phyloP scores from a whole-genome alignment of 345 rosid genomes.

The Trapa incisa region DNA sequence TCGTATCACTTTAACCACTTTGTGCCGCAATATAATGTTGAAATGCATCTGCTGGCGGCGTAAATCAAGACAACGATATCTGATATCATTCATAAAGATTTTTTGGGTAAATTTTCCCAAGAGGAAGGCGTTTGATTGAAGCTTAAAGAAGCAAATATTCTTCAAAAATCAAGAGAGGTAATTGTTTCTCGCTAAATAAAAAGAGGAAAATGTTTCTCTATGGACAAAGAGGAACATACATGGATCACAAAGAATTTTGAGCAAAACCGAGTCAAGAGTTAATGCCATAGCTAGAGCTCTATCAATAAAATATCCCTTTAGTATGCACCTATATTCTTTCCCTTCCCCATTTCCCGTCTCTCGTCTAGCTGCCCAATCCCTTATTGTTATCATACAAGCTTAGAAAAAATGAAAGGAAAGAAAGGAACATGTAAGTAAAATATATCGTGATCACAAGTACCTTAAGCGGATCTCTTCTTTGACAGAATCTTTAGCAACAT shows the following conservation, averaged over 20 bases:
- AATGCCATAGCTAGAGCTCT: background rate
- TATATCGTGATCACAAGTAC: slow-evolving; percentile 16
- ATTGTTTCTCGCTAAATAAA: no score
- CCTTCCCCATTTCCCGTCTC: background rate
- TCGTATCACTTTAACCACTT: slow-evolving; percentile 75
- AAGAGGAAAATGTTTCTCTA: no score
- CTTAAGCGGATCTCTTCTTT: slow-evolving; percentile 90
- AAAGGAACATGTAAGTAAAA: background rate
- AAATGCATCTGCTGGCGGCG: slow-evolving; percentile 79
- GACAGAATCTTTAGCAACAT: slow-evolving; percentile 60
- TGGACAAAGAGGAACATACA: background rate
- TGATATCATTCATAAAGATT: slow-evolving; percentile 12
- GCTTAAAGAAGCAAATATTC: background rate
- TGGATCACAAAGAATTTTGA: background rate
- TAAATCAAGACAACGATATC: slow-evolving; percentile 87
- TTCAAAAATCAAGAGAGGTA: background rate
- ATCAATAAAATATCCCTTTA: background rate
- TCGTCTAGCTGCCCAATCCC: background rate
- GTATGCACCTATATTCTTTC: background rate
- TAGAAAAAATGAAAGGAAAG: background rate
- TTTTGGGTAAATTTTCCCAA: background rate
- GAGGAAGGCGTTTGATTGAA: background rate
- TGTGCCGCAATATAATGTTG: slow-evolving; percentile 75
- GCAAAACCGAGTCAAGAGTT: background rate
- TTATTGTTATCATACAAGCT: background rate